Evolutionary conservation across 768 basidiomycete species (phyloP).

Genomic region (Suillus occidentalis): DNA sequence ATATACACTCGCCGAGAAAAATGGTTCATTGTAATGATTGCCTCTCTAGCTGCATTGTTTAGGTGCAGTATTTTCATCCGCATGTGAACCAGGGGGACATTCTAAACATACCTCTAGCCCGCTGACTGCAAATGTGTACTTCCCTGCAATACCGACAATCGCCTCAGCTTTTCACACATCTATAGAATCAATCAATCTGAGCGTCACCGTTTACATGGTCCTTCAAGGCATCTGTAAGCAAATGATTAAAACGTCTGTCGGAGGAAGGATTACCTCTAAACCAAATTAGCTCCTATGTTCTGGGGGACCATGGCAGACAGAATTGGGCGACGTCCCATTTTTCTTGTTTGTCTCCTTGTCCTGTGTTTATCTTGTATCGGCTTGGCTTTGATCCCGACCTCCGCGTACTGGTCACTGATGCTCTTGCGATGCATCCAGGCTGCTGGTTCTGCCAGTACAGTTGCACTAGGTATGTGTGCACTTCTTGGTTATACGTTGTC

Average conservation of each 20-base stretch:
- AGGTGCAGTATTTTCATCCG: constrained; percentile 40
- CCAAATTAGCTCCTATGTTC: constrained; percentile 52
- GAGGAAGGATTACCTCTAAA: neutral
- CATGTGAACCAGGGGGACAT: neutral
- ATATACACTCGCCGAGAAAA: constrained; percentile 59
- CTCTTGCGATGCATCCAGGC: constrained; percentile 80
- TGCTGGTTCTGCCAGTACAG: constrained; percentile 74
- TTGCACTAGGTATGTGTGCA: constrained; percentile 58
- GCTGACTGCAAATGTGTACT: constrained; percentile 74
- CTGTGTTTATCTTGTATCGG: constrained; percentile 67
- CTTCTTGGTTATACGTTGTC: neutral
- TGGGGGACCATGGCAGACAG: constrained; percentile 65
- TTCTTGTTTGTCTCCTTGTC: constrained; percentile 61
- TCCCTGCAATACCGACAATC: constrained; percentile 75
- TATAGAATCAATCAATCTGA: constrained; percentile 73
- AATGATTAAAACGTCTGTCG: neutral
- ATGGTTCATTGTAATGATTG: constrained; percentile 64
- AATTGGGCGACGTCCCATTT: constrained; percentile 62
- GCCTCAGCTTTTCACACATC: constrained; percentile 59
- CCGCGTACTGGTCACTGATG: constrained; percentile 77
- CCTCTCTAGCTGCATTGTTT: constrained; percentile 58
- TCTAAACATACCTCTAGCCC: constrained; percentile 42
- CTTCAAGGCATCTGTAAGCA: constrained; percentile 45
- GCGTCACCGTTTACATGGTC: constrained; percentile 65
- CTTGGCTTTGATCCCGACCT: constrained; percentile 51